phyloP scores from a whole-genome alignment of 176 grass and related monocot genomes.

The Triticum timopheevii region DNA sequence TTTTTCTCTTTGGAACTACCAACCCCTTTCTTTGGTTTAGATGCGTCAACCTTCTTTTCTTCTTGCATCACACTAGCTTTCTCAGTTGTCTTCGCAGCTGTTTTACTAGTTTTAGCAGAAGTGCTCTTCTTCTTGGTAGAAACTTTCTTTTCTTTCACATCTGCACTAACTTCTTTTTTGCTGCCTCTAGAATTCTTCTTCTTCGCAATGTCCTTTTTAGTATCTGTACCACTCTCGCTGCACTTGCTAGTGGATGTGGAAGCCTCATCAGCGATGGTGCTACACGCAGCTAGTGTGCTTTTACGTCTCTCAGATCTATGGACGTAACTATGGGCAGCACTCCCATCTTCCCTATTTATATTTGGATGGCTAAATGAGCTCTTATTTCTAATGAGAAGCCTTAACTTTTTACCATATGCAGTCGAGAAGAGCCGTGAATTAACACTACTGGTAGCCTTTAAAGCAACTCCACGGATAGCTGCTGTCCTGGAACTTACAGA shows the following conservation, averaged over 20 bases:
- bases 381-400: slow-evolving; percentile 29
- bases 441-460: slow-evolving; percentile 27
- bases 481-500: slow-evolving; percentile 13
- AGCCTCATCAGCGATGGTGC: slow-evolving; percentile 37
- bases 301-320: slow-evolving; percentile 46
- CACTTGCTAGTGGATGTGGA: slow-evolving; percentile 13
- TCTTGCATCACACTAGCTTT: slow-evolving; percentile 35
- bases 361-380: slow-evolving; percentile 13
- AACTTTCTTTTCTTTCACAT: slow-evolving; percentile 46
- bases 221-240: not conserved
- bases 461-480: slow-evolving; percentile 15
- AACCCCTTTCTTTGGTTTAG: slow-evolving; percentile 29
- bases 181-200: slow-evolving; percentile 31
- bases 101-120: slow-evolving; percentile 49
- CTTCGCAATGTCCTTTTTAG: slow-evolving; percentile 3
- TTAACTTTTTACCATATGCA: slow-evolving; percentile 28
- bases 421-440: slow-evolving; percentile 40
- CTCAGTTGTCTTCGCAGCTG: slow-evolving; percentile 34
- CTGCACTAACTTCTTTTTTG: slow-evolving; percentile 30
- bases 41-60: not conserved
- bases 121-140: slow-evolving; percentile 38
- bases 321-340: slow-evolving; percentile 25
- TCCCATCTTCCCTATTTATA: slow-evolving; percentile 29
- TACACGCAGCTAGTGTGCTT: slow-evolving; percentile 38
- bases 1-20: slow-evolving; percentile 48